Conservation (phyloP, 2,329 filamentous ascomycete species). For the Colletotrichum tamarilloi region DNA sequence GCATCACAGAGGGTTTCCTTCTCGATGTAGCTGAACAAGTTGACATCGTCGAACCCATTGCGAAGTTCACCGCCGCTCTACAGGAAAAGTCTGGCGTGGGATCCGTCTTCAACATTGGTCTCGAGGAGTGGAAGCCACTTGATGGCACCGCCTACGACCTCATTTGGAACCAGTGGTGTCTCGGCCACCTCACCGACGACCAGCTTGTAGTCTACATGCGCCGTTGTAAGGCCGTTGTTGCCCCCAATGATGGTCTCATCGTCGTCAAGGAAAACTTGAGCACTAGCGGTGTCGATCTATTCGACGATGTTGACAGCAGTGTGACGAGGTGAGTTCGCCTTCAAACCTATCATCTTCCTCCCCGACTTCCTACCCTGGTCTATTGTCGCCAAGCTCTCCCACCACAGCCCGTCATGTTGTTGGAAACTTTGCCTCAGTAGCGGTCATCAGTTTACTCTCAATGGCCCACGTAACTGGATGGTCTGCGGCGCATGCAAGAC, state of each 20-base stretch:
- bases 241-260: constrained; percentile 45
- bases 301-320: constrained; percentile 35
- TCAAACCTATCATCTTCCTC: neutral
- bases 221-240: constrained; percentile 62
- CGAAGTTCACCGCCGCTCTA: constrained; percentile 79
- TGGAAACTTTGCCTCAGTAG: constrained; percentile 13
- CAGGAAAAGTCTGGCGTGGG: constrained; percentile 67
- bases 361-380: neutral
- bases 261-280: constrained; percentile 75
- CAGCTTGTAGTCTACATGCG: constrained; percentile 76
- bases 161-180: constrained; percentile 92
- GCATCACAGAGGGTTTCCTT: constrained; percentile 84
- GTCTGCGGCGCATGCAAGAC: constrained; percentile 24
- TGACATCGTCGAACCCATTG: constrained; percentile 87
- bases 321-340: constrained; percentile 30
- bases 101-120: constrained; percentile 75
- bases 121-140: constrained; percentile 75
- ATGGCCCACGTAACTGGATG: constrained; percentile 16
- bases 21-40: constrained; percentile 75
- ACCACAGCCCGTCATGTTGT: constrained; percentile 15
- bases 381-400: constrained; percentile 5
- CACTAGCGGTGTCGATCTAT: constrained; percentile 71
- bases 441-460: constrained; percentile 4
- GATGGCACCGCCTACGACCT: constrained; percentile 73
- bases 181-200: constrained; percentile 81